Evolutionary conservation across 257 asterid genomes (phyloP).

Genomic region (Cinchona pubescens): DNA sequence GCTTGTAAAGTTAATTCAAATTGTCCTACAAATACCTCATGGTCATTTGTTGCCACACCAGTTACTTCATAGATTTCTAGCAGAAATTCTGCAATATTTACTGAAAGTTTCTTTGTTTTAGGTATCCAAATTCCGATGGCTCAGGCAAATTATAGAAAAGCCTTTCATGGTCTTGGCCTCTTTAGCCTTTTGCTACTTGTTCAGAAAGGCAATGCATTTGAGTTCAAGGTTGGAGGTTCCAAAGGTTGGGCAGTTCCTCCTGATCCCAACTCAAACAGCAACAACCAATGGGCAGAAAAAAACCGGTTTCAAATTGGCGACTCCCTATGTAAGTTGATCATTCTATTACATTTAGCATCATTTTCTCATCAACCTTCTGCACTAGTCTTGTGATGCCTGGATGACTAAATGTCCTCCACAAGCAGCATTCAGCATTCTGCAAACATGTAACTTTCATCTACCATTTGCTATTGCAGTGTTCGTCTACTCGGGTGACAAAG

Average conservation of each 20-base stretch:
- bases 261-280: constrained; percentile 42
- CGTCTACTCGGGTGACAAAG: constrained; percentile 44
- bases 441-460: background rate
- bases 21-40: constrained; percentile 55
- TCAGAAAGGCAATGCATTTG: constrained; percentile 42
- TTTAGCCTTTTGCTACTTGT: constrained; percentile 33
- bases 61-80: background rate
- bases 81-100: background rate
- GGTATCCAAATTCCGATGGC: constrained; percentile 37
- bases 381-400: too few relatives aligned
- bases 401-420: too few relatives aligned
- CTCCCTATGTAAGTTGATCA: constrained; percentile 26
- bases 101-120: background rate
- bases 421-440: background rate
- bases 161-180: constrained; percentile 27
- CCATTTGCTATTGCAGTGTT: constrained; percentile 47
- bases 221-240: constrained; percentile 66
- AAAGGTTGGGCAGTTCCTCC: constrained; percentile 62
- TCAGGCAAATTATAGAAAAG: constrained; percentile 10
- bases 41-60: constrained; percentile 1
- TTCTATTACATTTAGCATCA: background rate
- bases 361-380: background rate
- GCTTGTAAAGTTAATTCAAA: constrained; percentile 28
- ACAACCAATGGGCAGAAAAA: constrained; percentile 38
- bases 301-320: constrained; percentile 41